Conservation (phyloP, 768 basidiomycete genomes). For the Boletus rubropictus region DNA sequence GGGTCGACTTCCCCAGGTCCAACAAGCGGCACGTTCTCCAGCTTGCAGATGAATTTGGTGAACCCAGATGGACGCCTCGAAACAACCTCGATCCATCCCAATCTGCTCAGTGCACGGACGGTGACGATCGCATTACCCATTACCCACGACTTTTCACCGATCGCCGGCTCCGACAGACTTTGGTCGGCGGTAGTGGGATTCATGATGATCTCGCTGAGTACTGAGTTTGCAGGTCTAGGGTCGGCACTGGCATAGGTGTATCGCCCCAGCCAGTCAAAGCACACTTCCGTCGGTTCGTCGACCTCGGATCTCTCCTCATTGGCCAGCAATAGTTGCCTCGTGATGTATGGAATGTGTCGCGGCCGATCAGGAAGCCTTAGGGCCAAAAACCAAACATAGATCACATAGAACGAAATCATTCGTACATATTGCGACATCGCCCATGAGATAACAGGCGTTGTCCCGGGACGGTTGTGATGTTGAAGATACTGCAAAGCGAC, state of each 20-base stretch:
- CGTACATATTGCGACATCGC: constrained; percentile 89
- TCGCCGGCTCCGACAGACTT: constrained; percentile 34
- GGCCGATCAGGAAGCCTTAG: constrained; percentile 77
- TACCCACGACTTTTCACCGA: constrained; percentile 76
- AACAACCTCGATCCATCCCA: constrained; percentile 86
- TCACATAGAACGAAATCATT: constrained; percentile 80
- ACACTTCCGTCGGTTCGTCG: constrained; percentile 91
- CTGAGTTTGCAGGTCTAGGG: constrained; percentile 77
- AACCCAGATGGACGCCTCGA: constrained; percentile 86
- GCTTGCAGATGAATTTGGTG: constrained; percentile 73
- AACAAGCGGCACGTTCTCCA: constrained; percentile 87
- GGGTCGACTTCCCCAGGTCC: constrained; percentile 80
- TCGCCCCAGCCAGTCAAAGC: constrained; percentile 94
- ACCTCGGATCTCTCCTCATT: constrained; percentile 68
- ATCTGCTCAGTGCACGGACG: constrained; percentile 60
- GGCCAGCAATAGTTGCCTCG: constrained; percentile 77
- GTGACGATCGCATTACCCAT: constrained; percentile 82
- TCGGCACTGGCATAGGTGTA: constrained; percentile 94
- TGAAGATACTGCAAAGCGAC: constrained; percentile 92
- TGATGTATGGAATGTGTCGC: constrained; percentile 78
- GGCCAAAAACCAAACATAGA: constrained; percentile 93
- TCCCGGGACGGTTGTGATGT: constrained; percentile 69
- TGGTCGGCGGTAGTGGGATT: constrained; percentile 37
- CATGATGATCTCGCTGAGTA: constrained; percentile 76
- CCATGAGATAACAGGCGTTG: constrained; percentile 64